Conservation (phyloP, 2,329 filamentous ascomycete species). For the Aspergillus sp. region DNA sequence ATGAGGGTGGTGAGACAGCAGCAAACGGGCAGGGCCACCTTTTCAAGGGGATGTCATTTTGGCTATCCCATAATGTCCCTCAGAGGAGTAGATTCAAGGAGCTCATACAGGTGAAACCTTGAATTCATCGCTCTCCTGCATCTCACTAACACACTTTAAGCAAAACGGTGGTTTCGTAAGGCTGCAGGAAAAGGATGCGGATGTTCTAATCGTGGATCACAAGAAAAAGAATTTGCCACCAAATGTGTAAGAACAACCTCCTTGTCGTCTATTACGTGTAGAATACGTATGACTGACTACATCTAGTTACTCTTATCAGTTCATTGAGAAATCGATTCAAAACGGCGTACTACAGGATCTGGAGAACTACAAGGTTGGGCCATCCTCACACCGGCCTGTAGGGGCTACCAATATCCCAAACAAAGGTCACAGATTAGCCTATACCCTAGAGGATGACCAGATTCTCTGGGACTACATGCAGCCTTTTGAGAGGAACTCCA, state of each 20-base stretch:
- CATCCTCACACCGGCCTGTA: slow-evolving; percentile 49
- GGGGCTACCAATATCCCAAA: slow-evolving; percentile 45
- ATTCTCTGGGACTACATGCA: slow-evolving; percentile 50
- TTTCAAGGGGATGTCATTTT: slow-evolving; percentile 62
- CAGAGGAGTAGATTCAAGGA: slow-evolving; percentile 53
- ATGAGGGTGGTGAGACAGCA: background rate
- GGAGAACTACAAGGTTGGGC: slow-evolving; percentile 53
- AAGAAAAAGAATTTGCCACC: slow-evolving; percentile 53
- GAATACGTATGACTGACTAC: background rate
- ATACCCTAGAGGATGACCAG: slow-evolving; percentile 51
- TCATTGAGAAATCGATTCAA: slow-evolving; percentile 59
- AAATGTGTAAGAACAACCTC: slow-evolving; percentile 47
- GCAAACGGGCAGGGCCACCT: slow-evolving; percentile 35
- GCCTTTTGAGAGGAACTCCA: slow-evolving; percentile 36
- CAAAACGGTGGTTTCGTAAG: slow-evolving; percentile 61
- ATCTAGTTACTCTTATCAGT: slow-evolving; percentile 58
- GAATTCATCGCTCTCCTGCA: background rate
- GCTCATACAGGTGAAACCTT: slow-evolving; percentile 50
- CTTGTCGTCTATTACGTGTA: background rate
- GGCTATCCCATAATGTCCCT: slow-evolving; percentile 60
- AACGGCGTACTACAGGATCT: slow-evolving; percentile 54
- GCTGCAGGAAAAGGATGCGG: slow-evolving; percentile 58
- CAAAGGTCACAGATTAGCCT: slow-evolving; percentile 39
- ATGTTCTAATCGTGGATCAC: slow-evolving; percentile 65
- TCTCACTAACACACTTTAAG: slow-evolving; percentile 30